Conservation (phyloP, 2,329 filamentous ascomycete species). For the Cladosporium sp. region DNA sequence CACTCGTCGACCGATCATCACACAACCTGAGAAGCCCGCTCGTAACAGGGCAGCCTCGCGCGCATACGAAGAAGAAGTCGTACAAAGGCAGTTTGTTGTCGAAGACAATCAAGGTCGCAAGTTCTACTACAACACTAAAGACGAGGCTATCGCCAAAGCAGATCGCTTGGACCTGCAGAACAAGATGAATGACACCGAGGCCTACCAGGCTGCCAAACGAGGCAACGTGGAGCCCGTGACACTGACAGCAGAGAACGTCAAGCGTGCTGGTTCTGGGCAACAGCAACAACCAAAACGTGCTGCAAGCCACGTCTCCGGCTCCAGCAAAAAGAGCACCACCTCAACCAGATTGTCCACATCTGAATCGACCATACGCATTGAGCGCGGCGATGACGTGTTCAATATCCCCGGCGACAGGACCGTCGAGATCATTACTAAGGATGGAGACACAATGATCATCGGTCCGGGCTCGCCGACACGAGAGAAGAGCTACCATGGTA, state of each 20-base stretch:
- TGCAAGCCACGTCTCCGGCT: constrained; percentile 31
- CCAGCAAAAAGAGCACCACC: constrained; percentile 31
- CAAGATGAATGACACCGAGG: constrained; percentile 28
- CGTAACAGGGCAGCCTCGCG: constrained; percentile 36
- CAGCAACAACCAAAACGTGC: constrained; percentile 23
- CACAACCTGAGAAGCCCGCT: constrained; percentile 33
- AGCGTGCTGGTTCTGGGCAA: constrained; percentile 23
- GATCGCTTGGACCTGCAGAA: constrained; percentile 23
- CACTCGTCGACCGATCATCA: constrained; percentile 38
- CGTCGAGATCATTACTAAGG: constrained; percentile 32
- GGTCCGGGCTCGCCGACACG: constrained; percentile 27
- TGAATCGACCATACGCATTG: constrained; percentile 31
- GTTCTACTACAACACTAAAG: constrained; percentile 31
- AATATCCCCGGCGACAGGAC: constrained; percentile 34
- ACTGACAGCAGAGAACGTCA: constrained; percentile 36
- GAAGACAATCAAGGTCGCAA: constrained; percentile 32
- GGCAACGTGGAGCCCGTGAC: constrained; percentile 27
- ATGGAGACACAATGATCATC: constrained; percentile 31
- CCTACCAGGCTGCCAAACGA: constrained; percentile 32
- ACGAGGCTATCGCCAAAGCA: constrained; percentile 28
- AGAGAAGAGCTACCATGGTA: constrained; percentile 30
- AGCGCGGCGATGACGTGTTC: constrained; percentile 32
- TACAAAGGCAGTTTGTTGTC: constrained; percentile 28
- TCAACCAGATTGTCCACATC: constrained; percentile 29
- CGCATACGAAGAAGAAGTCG: constrained; percentile 30